These are phyloP conservation scores for Hansenula lynferdii DNA, from an alignment of 1,139 yeast genomes.

Conservation along the genomic window DNA sequence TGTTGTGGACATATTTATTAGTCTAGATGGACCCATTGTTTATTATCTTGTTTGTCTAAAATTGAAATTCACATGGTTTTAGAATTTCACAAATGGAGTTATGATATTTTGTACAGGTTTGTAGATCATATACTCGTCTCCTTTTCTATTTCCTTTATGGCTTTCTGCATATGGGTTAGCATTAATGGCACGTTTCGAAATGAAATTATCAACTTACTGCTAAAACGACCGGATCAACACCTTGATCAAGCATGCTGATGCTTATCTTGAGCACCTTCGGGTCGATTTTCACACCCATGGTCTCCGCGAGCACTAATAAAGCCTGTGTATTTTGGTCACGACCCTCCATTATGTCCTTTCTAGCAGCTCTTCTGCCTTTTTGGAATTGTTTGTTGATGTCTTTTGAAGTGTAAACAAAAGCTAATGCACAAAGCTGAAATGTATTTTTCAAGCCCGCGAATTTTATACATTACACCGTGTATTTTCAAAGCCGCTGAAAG, in stretches of 20 bases:
- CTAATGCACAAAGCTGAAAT: background rate
- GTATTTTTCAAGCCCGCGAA: background rate
- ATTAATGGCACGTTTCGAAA: background rate
- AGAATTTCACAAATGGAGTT: background rate
- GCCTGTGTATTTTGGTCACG: background rate
- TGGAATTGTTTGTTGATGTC: background rate
- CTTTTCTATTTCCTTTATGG: background rate
- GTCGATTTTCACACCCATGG: background rate
- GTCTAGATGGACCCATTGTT: no score
- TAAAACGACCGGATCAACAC: background rate
- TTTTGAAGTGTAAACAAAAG: background rate
- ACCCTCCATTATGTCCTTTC: background rate
- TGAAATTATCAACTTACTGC: background rate
- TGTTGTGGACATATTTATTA: no score
- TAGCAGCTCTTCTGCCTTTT: background rate
- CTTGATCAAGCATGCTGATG: background rate
- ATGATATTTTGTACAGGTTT: no score
- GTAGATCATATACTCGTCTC: background rate
- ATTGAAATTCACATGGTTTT: no score
- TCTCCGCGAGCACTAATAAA: background rate
- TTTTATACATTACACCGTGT: background rate
- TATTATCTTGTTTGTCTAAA: background rate
- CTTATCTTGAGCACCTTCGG: slow-evolving; percentile 1
- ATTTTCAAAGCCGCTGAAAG: no score
- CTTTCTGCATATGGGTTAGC: background rate